A percentile compares a stretch with the other conserved stretches of the same genome.
These are phyloP conservation scores for Debaryomyces nepalensis DNA, from an alignment of 1,139 yeast species.

Conservation along the genomic window DNA sequence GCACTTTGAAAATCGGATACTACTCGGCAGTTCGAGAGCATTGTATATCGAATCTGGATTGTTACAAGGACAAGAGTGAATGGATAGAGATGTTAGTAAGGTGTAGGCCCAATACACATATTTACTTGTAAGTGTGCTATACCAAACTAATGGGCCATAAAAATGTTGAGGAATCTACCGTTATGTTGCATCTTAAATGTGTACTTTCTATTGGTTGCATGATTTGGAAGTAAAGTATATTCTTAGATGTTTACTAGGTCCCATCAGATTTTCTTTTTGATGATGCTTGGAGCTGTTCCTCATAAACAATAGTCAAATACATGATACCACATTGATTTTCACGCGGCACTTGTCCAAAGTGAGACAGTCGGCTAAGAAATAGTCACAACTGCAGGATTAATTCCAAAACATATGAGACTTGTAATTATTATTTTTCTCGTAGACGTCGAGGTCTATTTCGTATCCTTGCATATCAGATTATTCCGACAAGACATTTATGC, in stretches of 20 bases:
- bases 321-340: constrained; percentile 1
- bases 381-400: background rate
- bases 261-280: background rate
- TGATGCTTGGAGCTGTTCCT: background rate
- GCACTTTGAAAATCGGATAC: too few species aligned
- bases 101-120: too few species aligned
- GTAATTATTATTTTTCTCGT: background rate
- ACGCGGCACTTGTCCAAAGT: background rate
- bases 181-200: background rate
- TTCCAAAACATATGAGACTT: background rate
- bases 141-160: too few species aligned
- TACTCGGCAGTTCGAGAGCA: too few species aligned
- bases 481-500: constrained; percentile 2
- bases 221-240: background rate
- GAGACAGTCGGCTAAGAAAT: background rate
- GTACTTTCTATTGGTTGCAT: constrained; percentile 1
- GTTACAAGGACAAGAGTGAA: too few species aligned
- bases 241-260: background rate
- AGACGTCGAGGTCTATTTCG: background rate
- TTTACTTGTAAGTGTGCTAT: too few species aligned
- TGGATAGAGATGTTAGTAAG: too few species aligned
- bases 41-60: too few species aligned
- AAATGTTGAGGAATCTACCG: too few species aligned
- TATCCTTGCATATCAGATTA: background rate
- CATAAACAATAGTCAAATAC: background rate